Percentiles rank a stretch among this genome's conserved stretches.
phyloP scores from a whole-genome alignment of 148 eudicot species.

The Nyssa sinensis region DNA sequence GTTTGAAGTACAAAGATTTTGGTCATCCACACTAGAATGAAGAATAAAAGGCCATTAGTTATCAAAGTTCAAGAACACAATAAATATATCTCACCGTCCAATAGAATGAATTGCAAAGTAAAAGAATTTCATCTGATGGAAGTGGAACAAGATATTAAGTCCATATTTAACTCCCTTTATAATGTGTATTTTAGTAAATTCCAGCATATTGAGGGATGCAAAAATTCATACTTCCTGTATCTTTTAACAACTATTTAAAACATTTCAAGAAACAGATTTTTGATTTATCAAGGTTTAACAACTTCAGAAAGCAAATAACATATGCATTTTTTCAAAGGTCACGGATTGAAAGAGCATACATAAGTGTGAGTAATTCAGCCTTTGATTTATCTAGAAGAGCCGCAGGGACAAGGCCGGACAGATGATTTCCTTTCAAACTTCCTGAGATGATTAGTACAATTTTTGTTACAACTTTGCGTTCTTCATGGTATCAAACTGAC shows the following conservation, averaged over 20 bases:
- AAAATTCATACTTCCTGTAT: too few species aligned
- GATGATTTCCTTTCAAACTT: not conserved
- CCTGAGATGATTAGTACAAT: not conserved
- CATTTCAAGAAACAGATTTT: too few species aligned
- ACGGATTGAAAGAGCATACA: not conserved
- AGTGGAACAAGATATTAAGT: not conserved
- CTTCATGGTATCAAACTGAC: too few species aligned
- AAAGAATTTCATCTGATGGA: too few species aligned
- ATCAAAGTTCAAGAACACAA: not conserved
- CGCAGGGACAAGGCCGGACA: not conserved
- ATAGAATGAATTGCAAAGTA: too few species aligned
- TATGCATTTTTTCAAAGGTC: not conserved
- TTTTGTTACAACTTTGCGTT: not conserved
- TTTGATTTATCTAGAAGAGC: not conserved
- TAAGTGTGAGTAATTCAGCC: conserved; percentile 1
- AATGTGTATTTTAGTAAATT: too few species aligned
- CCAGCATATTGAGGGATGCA: too few species aligned
- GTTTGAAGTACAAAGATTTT: not conserved
- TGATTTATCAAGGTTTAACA: too few species aligned
- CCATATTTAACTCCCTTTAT: too few species aligned
- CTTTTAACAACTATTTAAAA: too few species aligned
- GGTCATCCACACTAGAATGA: not conserved
- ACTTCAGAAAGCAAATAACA: not conserved
- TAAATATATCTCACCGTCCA: too few species aligned
- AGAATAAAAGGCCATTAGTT: too few species aligned